A percentile compares a stretch with the other conserved stretches of the same genome.
phyloP scores from a whole-genome alignment of 768 basidiomycete genomes.

The button mushroom (Agaricus bisporus) region DNA sequence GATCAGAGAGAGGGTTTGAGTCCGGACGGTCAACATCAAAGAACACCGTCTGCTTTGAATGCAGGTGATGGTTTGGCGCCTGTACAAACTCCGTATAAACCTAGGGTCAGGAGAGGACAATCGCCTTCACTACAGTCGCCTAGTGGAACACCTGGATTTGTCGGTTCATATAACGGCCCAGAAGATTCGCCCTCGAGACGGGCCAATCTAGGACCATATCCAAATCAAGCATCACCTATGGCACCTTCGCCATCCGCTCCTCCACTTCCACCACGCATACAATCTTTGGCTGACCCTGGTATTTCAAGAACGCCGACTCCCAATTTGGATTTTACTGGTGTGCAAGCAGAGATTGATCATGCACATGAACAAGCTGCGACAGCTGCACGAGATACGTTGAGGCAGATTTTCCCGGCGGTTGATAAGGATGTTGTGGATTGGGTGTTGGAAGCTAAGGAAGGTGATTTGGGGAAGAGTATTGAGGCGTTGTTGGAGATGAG shows the following conservation, averaged over 20 bases:
- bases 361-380: constrained; percentile 69
- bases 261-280: constrained; percentile 37
- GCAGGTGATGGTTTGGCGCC: constrained; percentile 25
- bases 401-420: constrained; percentile 83
- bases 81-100: constrained; percentile 69
- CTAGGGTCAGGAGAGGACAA: constrained; percentile 52
- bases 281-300: constrained; percentile 31
- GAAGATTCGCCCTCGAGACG: constrained; percentile 50
- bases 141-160: constrained; percentile 24
- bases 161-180: constrained; percentile 13
- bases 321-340: constrained; percentile 58
- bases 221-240: constrained; percentile 41
- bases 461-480: constrained; percentile 87
- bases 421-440: constrained; percentile 82
- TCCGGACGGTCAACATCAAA: constrained; percentile 25
- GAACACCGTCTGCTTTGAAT: neutral
- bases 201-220: constrained; percentile 28
- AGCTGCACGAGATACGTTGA: constrained; percentile 69
- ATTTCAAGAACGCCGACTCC: constrained; percentile 70
- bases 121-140: constrained; percentile 32
- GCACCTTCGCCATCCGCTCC: constrained; percentile 28
- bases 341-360: constrained; percentile 73
- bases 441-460: constrained; percentile 85
- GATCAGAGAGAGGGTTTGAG: constrained; percentile 29
- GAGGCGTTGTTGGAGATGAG: constrained; percentile 79